Evolutionary conservation across 176 grass and related monocot genomes (phyloP).

Genomic region (Bonia amplexicaulis): DNA sequence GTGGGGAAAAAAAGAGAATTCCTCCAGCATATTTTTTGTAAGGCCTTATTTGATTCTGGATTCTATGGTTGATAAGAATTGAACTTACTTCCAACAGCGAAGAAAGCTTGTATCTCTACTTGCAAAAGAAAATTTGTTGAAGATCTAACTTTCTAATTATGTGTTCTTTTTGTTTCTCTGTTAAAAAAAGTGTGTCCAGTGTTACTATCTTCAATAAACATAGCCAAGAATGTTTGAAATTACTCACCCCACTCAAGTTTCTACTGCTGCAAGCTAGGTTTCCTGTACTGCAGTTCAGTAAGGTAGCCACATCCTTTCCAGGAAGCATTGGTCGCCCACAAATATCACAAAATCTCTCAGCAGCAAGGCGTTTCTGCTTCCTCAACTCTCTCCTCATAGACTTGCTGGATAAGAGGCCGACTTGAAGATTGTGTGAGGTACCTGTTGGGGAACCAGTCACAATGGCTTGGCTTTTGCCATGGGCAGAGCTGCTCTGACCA

Average conservation of each 20-base stretch:
- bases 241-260: constrained; percentile 82
- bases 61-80: background rate
- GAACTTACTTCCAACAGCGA: background rate
- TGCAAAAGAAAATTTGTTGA: background rate
- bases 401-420: constrained; percentile 51
- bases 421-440: constrained; percentile 37
- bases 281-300: constrained; percentile 84
- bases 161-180: background rate
- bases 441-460: constrained; percentile 24
- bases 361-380: constrained; percentile 73
- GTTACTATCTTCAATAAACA: constrained; percentile 1
- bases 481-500: constrained; percentile 27
- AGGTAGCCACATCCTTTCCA: constrained; percentile 82
- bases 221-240: constrained; percentile 7
- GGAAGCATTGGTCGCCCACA: constrained; percentile 84
- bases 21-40: background rate
- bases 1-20: background rate
- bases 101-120: background rate
- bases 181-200: background rate
- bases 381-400: constrained; percentile 69
- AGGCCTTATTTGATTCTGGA: background rate
- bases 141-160: background rate
- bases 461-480: constrained; percentile 32
- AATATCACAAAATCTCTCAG: constrained; percentile 96
- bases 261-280: constrained; percentile 86